phyloP scores from a whole-genome alignment of 257 asterid species.

The Lantana camara region DNA sequence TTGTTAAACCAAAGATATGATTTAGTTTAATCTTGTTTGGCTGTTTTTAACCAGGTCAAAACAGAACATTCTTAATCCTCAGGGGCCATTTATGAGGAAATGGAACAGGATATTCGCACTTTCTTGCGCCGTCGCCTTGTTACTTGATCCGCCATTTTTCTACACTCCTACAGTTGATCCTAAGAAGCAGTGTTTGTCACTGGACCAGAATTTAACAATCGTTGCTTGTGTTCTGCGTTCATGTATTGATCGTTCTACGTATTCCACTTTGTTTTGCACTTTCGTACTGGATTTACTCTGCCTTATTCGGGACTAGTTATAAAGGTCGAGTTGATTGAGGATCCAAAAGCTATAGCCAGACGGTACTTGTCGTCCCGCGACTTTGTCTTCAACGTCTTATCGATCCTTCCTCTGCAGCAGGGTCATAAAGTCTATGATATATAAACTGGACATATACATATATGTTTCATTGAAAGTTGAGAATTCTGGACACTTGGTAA shows the following conservation, averaged over 20 bases:
- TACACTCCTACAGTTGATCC: constrained; percentile 56
- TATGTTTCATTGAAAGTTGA: no score
- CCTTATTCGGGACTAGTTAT: constrained; percentile 64
- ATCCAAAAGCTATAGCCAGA: constrained; percentile 54
- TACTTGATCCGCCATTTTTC: constrained; percentile 68
- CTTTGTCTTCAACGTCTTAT: constrained; percentile 54
- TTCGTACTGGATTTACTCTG: constrained; percentile 60
- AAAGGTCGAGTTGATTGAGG: constrained; percentile 62
- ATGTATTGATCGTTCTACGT: constrained; percentile 49
- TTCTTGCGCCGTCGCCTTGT: no score
- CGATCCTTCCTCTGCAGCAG: constrained; percentile 79
- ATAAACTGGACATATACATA: no score
- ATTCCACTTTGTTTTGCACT: constrained; percentile 59
- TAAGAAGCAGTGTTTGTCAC: constrained; percentile 39
- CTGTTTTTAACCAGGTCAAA: constrained; percentile 22
- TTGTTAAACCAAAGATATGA: no score
- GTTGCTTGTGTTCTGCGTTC: constrained; percentile 60
- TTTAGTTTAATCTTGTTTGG: no score
- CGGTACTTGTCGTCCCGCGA: constrained; percentile 51
- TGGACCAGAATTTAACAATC: constrained; percentile 45
- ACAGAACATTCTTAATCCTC: constrained; percentile 52
- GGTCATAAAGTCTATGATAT: no score
- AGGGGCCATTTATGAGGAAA: constrained; percentile 45
- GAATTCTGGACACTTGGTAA: no score
- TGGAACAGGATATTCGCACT: constrained; percentile 65